Evolutionary conservation across 352 stramenopile species (phyloP), one percentile per base, ranked within the genome.

Genomic region (Globisporangium iwayamae): DNA sequence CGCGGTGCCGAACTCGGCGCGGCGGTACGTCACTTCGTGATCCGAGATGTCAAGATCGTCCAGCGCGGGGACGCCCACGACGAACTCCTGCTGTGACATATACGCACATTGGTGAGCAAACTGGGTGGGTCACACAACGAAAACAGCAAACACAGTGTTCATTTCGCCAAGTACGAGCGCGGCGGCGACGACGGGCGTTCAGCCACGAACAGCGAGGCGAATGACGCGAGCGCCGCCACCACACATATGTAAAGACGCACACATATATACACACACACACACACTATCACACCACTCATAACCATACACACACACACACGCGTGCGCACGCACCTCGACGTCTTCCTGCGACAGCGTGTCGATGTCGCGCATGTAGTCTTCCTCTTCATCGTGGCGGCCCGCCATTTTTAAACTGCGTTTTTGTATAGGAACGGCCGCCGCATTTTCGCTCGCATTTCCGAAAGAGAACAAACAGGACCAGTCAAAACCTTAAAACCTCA

Each of bases 1-100:
- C 63, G 78, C 71, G 4, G 78, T 77, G 46, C 73, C 76, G 14
- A 79, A 66, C 45, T 78, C 64, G 18, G 76, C 79, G 56, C 83
- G 83, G 32, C 83, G 83, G 66, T 90, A 92, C 9, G 79, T 89
- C 32, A 92, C 78, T 56, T 87, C 69, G 14, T 71, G 70, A 28
- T 86, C 76, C 32, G 63, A 57, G 28, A 65, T 60, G 13, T 60
- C 63, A 30, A 69, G 50, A 36, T 81, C 78, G 50, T 81, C 78
- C 34, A 87, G 69, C 32, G 53, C 62, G 16, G 32, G 54, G 10
- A 58, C 46, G 11, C 62, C 62, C 2, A 56, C 38, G 28, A 67
- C 74, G 62, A 73, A 73, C 62, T 86, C 71, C 47, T 69, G 59
- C 14, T n/a, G 11, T 28, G 2, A 16, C 11, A 3, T n/a, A 45